Percentiles rank a stretch among this genome's conserved stretches.
These are phyloP conservation scores for Fusarium euwallaceae DNA, from an alignment of 2,329 filamentous ascomycete species.

Conservation along the genomic window DNA sequence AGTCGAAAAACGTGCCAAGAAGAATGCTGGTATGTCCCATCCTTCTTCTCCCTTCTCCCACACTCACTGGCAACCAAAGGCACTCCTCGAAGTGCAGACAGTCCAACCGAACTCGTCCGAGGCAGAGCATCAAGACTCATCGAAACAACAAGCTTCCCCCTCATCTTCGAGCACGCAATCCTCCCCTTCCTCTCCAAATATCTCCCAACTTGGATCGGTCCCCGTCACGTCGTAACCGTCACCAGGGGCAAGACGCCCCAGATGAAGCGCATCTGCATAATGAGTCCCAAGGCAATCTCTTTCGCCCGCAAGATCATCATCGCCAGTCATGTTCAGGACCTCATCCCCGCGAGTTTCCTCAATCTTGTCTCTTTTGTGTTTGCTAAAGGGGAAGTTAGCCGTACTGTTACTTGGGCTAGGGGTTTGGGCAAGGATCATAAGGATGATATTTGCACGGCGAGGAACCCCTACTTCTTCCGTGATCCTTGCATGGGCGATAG, in stretches of 20 bases:
- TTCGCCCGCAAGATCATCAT: constrained; percentile 56
- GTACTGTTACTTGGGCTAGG: constrained; percentile 55
- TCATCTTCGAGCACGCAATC: constrained; percentile 59
- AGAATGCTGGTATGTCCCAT: constrained; percentile 42
- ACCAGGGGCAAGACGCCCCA: constrained; percentile 53
- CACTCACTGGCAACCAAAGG: constrained; percentile 28
- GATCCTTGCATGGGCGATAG: constrained; percentile 62
- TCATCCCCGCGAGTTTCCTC: constrained; percentile 53
- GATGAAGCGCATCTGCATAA: constrained; percentile 56
- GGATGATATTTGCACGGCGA: constrained; percentile 57
- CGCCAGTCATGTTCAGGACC: constrained; percentile 56
- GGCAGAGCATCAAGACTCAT: constrained; percentile 46
- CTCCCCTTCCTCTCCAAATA: constrained; percentile 59
- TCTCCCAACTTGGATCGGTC: constrained; percentile 57
- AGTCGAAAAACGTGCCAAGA: constrained; percentile 52
- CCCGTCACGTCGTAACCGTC: constrained; percentile 56
- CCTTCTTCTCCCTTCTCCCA: too few species aligned
- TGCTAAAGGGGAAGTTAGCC: constrained; percentile 53
- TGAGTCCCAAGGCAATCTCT: constrained; percentile 52
- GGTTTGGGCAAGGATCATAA: constrained; percentile 54
- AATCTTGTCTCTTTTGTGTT: constrained; percentile 54
- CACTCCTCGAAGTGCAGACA: constrained; percentile 49
- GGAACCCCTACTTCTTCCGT: constrained; percentile 59
- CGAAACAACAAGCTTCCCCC: constrained; percentile 55
- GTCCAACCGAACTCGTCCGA: constrained; percentile 48